phyloP scores from a whole-genome alignment of 176 grass and related monocot genomes.

The Areca catechu region DNA sequence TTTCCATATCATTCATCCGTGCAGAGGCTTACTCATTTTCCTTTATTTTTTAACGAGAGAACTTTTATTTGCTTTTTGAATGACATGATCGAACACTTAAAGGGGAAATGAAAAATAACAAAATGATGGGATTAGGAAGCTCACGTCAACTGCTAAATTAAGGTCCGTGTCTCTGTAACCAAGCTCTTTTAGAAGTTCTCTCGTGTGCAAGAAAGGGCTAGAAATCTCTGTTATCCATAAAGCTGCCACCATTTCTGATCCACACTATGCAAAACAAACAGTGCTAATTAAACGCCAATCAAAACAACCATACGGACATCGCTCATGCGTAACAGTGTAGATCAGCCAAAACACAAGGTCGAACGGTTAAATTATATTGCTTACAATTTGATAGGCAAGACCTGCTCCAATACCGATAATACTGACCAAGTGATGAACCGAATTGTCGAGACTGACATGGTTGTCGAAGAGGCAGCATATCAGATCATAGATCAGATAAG shows the following conservation, averaged over 20 bases:
- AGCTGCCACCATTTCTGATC: constrained; percentile 59
- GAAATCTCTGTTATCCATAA: constrained; percentile 60
- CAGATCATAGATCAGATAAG: constrained; percentile 62
- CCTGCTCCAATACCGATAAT: constrained; percentile 56
- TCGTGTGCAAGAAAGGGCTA: constrained; percentile 59
- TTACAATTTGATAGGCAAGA: constrained; percentile 48
- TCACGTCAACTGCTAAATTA: constrained; percentile 68
- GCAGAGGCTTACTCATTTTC: too few species aligned
- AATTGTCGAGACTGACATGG: constrained; percentile 37
- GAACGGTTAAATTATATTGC: too few species aligned
- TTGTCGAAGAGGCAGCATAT: constrained; percentile 45
- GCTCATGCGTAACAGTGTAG: too few species aligned
- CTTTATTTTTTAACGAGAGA: too few species aligned
- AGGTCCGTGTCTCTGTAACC: constrained; percentile 48
- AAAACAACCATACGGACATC: too few species aligned
- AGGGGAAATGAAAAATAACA: neutral
- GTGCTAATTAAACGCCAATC: neutral
- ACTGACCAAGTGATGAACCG: constrained; percentile 54
- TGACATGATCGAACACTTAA: neutral
- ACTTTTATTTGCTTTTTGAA: neutral
- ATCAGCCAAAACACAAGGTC: too few species aligned
- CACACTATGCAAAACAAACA: constrained; percentile 27
- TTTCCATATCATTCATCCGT: too few species aligned
- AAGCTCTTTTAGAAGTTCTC: constrained; percentile 75
- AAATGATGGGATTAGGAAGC: neutral